Evolutionary conservation across 78 protist species (phyloP).

Genomic region (Tieghemostelium lacteum): DNA sequence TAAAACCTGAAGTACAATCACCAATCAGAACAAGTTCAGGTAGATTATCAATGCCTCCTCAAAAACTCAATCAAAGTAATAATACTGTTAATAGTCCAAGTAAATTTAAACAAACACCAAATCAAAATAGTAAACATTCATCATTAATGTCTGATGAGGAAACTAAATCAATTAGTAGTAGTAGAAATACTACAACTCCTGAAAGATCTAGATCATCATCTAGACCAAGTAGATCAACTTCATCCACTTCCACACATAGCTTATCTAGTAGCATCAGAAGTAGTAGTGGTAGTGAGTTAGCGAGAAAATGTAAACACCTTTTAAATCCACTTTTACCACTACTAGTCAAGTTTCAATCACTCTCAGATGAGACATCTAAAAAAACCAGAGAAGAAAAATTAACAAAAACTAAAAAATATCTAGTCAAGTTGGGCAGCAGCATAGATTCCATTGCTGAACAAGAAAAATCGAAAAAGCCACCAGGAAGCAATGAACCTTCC

Average conservation of each 20-base stretch:
- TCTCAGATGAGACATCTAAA: conserved; percentile 14
- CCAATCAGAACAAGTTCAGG: conserved; percentile 71
- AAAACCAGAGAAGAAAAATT: conserved; percentile 51
- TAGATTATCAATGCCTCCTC: conserved; percentile 61
- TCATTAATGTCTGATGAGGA: conserved; percentile 57
- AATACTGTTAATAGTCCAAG: neutral
- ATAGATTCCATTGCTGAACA: neutral
- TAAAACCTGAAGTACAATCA: neutral
- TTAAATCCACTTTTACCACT: conserved; percentile 16
- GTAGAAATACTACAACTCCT: neutral
- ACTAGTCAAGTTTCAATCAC: conserved; percentile 34
- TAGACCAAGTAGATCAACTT: neutral
- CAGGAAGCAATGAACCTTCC: too few species aligned
- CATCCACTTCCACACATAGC: neutral
- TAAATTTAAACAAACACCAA: neutral
- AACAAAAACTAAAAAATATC: conserved; percentile 43
- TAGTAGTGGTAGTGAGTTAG: neutral
- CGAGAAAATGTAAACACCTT: conserved; percentile 41
- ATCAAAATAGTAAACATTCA: neutral
- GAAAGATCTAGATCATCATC: neutral
- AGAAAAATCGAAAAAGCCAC: too few species aligned
- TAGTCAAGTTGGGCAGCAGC: conserved; percentile 37
- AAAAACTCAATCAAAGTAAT: conserved; percentile 12
- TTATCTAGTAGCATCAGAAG: neutral
- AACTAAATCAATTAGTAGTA: neutral